Evolutionary conservation across 176 grass and related monocot species (phyloP), one percentile per base, ranked within the genome.

Genomic region (Rhynchospora tenuis): DNA sequence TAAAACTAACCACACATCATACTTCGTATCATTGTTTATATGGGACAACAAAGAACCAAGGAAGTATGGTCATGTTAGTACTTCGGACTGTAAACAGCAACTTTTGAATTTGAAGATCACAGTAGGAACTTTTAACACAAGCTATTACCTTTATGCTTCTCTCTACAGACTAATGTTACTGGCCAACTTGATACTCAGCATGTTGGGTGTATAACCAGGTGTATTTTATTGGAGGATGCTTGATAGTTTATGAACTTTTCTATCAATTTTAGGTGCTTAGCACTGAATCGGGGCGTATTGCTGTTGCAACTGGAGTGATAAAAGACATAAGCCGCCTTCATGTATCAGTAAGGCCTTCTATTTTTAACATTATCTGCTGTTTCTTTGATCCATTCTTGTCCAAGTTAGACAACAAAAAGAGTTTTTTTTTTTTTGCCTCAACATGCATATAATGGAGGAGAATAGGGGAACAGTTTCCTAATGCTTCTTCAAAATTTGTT

Each of bases 261-360:
- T 85, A 46, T 47, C 42, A 31, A 22, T 15, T 44, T 85, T 91
- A 98, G 95, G 89, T 98, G 56, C 92, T 98, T 76, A 98, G 92
- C 87, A 98, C 90, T 33, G 84, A 91, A 87, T 90, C 88, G 82
- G 90, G 90, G 47, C 59, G 84, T 61, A 85, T 94, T 91, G 87
- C 89, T 79, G 88, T 98, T 92, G 90, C 95, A 63, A 93, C 69
- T 80, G 95, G 95, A 88, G 87, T 86, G 51, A 87, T 98, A 86
- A 91, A 58, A 85, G 95, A 94, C 63, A 91, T 94, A 84, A 91
- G 82, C 76, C 29, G 81, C 33, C 88, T 88, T 80, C 74, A 87
- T 82, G 59, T 98, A 85, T 92, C 89, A 74, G 95, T 95, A 94
- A 90, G 46, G 55, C 27, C 23, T 61, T 27, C 3, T 26, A 79